Evolutionary conservation across 2,329 filamentous ascomycete genomes (phyloP).

Genomic region (Fusarium mangiferae): DNA sequence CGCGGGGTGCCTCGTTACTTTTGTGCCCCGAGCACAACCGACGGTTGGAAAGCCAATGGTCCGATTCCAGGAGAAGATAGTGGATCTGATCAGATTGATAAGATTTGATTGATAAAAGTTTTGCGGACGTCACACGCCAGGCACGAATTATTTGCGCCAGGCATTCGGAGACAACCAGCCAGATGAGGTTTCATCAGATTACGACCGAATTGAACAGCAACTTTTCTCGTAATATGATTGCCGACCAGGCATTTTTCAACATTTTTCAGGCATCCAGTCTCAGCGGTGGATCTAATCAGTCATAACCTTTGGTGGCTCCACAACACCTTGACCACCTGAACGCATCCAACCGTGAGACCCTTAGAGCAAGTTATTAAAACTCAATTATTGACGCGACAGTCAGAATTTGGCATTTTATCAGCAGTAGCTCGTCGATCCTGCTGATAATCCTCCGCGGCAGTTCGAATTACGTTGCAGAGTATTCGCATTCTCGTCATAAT

Average conservation of each 20-base stretch:
- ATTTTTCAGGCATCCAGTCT: conserved; percentile 16
- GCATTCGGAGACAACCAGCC: conserved; percentile 13
- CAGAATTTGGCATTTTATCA: conserved; percentile 8
- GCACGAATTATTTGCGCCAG: conserved; percentile 30
- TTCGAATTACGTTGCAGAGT: conserved; percentile 12
- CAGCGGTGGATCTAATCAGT: conserved; percentile 21
- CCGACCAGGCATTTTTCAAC: conserved; percentile 6
- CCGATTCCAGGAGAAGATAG: conserved; percentile 49
- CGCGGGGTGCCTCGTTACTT: conserved; percentile 45
- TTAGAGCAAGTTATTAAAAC: conserved; percentile 1
- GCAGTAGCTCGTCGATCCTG: neutral
- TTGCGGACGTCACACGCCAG: conserved; percentile 37
- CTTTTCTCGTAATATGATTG: conserved; percentile 25
- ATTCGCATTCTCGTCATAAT: conserved; percentile 13
- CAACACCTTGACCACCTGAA: conserved; percentile 19
- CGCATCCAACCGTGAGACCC: neutral
- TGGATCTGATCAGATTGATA: conserved; percentile 59
- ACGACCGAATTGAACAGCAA: conserved; percentile 19
- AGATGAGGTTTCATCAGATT: conserved; percentile 17
- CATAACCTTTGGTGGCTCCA: conserved; percentile 14
- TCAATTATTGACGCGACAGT: conserved; percentile 2
- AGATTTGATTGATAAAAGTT: conserved; percentile 60
- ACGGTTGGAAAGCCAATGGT: conserved; percentile 44
- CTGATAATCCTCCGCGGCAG: conserved; percentile 1
- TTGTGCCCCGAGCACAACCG: conserved; percentile 44